Evolutionary conservation across 2,329 filamentous ascomycete genomes (phyloP).

Genomic region (Bipolaris victoriae): DNA sequence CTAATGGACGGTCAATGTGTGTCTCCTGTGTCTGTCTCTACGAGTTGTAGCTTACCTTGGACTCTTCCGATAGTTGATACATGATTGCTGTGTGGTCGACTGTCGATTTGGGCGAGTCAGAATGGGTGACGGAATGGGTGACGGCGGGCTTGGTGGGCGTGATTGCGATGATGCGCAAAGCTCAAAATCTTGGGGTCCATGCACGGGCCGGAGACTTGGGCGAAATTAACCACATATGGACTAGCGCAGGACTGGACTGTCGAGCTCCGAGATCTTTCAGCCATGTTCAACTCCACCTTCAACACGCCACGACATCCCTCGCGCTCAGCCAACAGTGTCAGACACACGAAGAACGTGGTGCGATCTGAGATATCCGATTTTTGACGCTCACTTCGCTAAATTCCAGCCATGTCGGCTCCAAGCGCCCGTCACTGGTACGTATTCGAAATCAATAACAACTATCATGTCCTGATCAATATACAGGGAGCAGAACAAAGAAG

Average conservation of each 20-base stretch:
- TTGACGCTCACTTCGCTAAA: neutral
- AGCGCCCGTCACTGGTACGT: conserved; percentile 76
- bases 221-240: conserved; percentile 11
- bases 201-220: conserved; percentile 9
- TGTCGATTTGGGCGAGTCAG: conserved; percentile 1
- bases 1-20: conserved; percentile 57
- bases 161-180: conserved; percentile 24
- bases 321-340: neutral
- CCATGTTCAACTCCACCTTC: conserved; percentile 4
- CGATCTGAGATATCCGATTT: conserved; percentile 1
- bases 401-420: conserved; percentile 60
- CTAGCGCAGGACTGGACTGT: conserved; percentile 16
- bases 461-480: conserved; percentile 23
- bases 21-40: neutral
- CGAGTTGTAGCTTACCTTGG: conserved; percentile 70
- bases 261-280: conserved; percentile 34
- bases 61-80: conserved; percentile 84
- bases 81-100: conserved; percentile 49
- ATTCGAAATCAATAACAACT: neutral
- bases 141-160: conserved; percentile 11
- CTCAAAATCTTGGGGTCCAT: conserved; percentile 31
- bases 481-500: conserved; percentile 89
- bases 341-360: neutral
- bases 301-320: conserved; percentile 11
- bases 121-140: conserved; percentile 3